Conservation (phyloP, 192 early-diverging fungal species). For the Ramicandelaber brevisporus region DNA sequence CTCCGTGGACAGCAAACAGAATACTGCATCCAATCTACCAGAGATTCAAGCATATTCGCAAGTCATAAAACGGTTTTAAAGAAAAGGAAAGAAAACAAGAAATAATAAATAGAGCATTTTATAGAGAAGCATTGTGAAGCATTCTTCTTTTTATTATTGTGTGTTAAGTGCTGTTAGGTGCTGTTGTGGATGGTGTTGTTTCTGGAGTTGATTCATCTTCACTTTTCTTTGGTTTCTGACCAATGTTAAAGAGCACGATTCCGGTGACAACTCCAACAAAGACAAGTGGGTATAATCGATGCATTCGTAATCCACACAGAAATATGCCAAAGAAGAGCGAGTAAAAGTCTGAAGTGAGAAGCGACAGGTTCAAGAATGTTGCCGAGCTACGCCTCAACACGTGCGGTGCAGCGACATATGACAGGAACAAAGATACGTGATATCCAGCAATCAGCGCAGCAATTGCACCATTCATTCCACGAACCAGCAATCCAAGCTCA, state of each 20-base stretch:
- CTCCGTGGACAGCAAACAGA: constrained; percentile 3
- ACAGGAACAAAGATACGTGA: constrained; percentile 35
- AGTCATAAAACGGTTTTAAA: too few species aligned
- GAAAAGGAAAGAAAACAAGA: too few species aligned
- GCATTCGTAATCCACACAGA: too few species aligned
- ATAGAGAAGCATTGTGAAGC: too few species aligned
- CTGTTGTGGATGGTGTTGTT: too few species aligned
- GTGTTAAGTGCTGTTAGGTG: too few species aligned
- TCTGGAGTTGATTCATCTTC: too few species aligned
- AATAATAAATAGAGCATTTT: too few species aligned
- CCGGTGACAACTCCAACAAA: constrained; percentile 39
- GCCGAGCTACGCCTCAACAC: constrained; percentile 44
- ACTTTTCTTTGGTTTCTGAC: too few species aligned
- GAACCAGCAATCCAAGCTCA: constrained; percentile 14
- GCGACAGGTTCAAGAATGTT: constrained; percentile 47
- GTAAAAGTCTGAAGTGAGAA: constrained; percentile 60
- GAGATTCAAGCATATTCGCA: background rate
- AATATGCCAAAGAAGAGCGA: constrained; percentile 44
- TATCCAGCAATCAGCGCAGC: constrained; percentile 34
- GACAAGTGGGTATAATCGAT: constrained; percentile 41
- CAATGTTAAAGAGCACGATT: constrained; percentile 34
- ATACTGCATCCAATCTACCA: background rate
- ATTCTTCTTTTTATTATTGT: too few species aligned
- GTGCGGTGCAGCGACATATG: constrained; percentile 45
- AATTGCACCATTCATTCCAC: constrained; percentile 20